Percentiles rank a stretch among this genome's conserved stretches.
Evolutionary conservation across 805 yeast species (phyloP).

Genomic region (Pichia thaimueangensis): DNA sequence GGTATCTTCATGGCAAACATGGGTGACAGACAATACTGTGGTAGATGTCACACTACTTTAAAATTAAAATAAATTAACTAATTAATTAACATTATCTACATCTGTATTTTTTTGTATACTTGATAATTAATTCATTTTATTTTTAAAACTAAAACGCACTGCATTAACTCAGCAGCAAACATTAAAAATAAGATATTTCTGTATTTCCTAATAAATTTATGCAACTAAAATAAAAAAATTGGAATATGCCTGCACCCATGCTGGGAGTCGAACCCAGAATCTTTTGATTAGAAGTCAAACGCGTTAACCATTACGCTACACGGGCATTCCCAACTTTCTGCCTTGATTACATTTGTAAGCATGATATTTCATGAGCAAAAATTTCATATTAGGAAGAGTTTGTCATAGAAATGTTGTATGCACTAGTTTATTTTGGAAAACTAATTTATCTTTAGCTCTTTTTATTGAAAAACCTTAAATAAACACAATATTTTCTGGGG

Average conservation of each 20-base stretch:
- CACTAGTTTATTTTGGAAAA: no score
- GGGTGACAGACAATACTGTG: constrained; percentile 99
- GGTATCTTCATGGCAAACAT: constrained; percentile 99
- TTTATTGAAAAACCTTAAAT: no score
- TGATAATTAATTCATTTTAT: no score
- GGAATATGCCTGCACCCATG: constrained; percentile 30
- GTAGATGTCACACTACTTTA: constrained; percentile 97
- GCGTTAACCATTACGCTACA: constrained; percentile 64
- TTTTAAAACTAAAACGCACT: no score
- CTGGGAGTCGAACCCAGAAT: constrained; percentile 59
- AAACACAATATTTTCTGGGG: no score
- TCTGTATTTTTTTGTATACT: no score
- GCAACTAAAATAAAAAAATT: neutral
- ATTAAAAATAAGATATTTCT: neutral
- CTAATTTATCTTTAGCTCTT: no score
- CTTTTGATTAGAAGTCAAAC: constrained; percentile 62
- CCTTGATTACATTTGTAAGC: no score
- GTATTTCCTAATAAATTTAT: no score
- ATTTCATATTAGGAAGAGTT: neutral
- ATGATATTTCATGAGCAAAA: neutral
- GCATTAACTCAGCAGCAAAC: no score
- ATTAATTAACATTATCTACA: no score
- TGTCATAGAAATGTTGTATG: no score
- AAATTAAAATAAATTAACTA: constrained; percentile 38
- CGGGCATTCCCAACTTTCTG: constrained; percentile 36